Evolutionary conservation across 345 rosid species (phyloP).

Genomic region (Brassica nigra): DNA sequence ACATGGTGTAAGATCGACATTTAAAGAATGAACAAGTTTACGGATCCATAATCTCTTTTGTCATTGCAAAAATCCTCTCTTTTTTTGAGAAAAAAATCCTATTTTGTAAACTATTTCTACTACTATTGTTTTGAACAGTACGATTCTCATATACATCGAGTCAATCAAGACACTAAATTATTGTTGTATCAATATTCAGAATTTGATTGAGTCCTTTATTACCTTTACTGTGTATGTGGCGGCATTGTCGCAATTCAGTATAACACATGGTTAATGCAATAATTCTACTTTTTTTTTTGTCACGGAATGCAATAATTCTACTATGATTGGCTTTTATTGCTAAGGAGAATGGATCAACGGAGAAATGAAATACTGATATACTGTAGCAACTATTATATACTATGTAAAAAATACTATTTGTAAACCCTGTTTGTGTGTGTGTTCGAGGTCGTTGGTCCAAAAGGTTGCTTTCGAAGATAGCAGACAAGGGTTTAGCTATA

Average conservation of each 20-base stretch:
- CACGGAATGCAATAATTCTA: neutral
- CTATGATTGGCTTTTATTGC: slow-evolving; percentile 19
- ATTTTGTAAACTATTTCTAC: neutral
- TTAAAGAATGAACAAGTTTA: neutral
- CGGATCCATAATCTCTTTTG: neutral
- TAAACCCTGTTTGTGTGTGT: slow-evolving; percentile 12
- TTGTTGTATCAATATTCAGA: slow-evolving; percentile 6
- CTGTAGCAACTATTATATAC: neutral
- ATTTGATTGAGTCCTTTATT: neutral
- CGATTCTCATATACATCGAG: neutral
- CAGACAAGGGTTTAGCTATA: slow-evolving; percentile 33
- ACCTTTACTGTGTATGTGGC: slow-evolving; percentile 23
- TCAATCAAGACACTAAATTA: slow-evolving; percentile 5
- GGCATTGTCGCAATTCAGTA: slow-evolving; percentile 16
- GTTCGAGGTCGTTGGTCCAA: slow-evolving; percentile 44
- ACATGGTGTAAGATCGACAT: neutral
- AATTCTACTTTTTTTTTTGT: no score
- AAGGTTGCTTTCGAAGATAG: slow-evolving; percentile 35
- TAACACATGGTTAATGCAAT: neutral
- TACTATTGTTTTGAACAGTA: neutral
- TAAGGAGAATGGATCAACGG: neutral
- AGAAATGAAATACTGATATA: slow-evolving; percentile 19
- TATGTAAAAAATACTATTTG: neutral
- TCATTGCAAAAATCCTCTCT: neutral
- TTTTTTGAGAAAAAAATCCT: no score